Conservation (phyloP, 805 yeast genomes). For the Candida nemodendra region DNA sequence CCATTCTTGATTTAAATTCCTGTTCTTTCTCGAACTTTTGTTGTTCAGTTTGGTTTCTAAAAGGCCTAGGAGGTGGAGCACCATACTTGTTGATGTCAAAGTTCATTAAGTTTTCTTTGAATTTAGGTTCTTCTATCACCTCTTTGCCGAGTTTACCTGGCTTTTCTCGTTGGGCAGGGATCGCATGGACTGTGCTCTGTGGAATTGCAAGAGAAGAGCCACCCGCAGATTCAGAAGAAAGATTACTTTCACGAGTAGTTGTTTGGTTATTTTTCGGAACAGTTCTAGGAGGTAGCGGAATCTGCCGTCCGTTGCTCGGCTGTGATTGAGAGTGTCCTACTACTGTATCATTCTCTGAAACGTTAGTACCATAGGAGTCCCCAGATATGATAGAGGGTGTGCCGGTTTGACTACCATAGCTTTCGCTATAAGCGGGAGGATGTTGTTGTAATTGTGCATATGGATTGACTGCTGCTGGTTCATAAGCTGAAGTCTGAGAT, state of each 20-base stretch:
- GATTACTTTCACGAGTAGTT: background rate
- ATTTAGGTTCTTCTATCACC: slow-evolving; percentile 27
- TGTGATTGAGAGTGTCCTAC: no score
- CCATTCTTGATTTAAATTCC: slow-evolving; percentile 25
- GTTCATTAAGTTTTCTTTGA: slow-evolving; percentile 31
- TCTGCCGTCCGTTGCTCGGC: no score
- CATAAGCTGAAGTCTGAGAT: no score
- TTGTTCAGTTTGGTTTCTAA: slow-evolving; percentile 24
- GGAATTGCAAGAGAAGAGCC: slow-evolving; percentile 12
- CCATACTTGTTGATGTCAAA: slow-evolving; percentile 39
- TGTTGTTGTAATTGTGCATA: no score
- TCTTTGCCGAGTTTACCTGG: slow-evolving; percentile 19
- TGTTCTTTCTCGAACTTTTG: slow-evolving; percentile 22
- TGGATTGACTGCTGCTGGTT: no score
- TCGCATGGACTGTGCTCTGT: slow-evolving; percentile 3
- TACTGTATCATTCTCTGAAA: no score
- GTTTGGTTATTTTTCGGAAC: background rate
- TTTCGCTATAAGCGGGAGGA: no score
- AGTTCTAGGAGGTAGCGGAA: no score
- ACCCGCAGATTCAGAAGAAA: slow-evolving; percentile 3
- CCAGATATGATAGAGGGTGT: no score
- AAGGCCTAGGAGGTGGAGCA: slow-evolving; percentile 47
- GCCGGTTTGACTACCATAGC: no score
- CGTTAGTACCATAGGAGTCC: no score
- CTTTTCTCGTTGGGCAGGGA: slow-evolving; percentile 5